A percentile compares a stretch with the other conserved stretches of the same genome.
phyloP scores from a whole-genome alignment of 805 yeast genomes.

The Candida coquimbonensis region DNA sequence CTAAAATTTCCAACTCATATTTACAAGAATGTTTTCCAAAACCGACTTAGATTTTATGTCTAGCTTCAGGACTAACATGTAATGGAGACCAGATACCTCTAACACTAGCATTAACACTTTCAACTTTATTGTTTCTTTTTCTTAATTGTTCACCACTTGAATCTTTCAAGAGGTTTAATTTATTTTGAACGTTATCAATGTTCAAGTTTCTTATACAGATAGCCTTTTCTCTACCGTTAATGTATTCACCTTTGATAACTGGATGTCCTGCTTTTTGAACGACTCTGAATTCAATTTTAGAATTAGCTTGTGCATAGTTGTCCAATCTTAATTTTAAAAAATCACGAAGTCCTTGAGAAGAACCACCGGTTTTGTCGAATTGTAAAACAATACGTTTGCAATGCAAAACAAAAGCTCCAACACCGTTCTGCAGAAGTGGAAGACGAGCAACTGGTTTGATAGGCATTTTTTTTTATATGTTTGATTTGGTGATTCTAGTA shows the following conservation, averaged over 20 bases:
- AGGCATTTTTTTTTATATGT: constrained; percentile 30
- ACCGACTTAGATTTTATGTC: constrained; percentile 29
- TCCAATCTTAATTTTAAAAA: constrained; percentile 49
- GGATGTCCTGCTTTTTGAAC: constrained; percentile 80
- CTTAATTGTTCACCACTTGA: constrained; percentile 58
- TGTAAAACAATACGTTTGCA: constrained; percentile 71
- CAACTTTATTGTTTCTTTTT: constrained; percentile 70
- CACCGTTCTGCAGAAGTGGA: constrained; percentile 66
- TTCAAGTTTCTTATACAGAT: constrained; percentile 75
- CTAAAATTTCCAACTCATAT: not conserved
- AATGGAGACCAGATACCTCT: constrained; percentile 98
- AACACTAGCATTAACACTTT: constrained; percentile 72
- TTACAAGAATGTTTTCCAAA: not conserved
- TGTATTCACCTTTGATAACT: constrained; percentile 51
- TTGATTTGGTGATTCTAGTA: no score
- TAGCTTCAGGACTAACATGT: constrained; percentile 53
- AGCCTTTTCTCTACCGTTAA: constrained; percentile 39
- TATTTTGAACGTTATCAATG: constrained; percentile 52
- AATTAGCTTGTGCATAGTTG: constrained; percentile 50
- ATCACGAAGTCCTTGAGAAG: constrained; percentile 77
- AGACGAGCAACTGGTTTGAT: constrained; percentile 53
- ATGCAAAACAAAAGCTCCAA: constrained; percentile 66
- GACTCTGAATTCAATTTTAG: constrained; percentile 67
- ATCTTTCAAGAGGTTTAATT: constrained; percentile 56
- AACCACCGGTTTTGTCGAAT: constrained; percentile 95